These are phyloP conservation scores for Phlebiopsis flavidoalba DNA, from an alignment of 768 basidiomycete genomes.

Conservation along the genomic window DNA sequence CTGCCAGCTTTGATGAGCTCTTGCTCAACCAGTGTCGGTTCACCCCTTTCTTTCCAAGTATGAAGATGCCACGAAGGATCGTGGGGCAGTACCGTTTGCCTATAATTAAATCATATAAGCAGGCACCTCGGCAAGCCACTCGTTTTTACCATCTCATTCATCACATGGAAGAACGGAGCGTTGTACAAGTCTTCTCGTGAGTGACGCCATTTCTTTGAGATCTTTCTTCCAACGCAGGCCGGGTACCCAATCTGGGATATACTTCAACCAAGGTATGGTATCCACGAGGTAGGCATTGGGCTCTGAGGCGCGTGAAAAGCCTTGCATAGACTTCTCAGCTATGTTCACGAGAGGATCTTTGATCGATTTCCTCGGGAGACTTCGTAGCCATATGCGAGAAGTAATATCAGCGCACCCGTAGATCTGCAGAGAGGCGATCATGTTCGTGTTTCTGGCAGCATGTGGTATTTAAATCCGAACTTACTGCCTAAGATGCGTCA, in stretches of 20 bases:
- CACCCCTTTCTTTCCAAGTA: constrained; percentile 3
- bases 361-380: neutral
- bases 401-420: constrained; percentile 7
- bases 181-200: constrained; percentile 29
- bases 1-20: constrained; percentile 53
- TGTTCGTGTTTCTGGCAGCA: neutral
- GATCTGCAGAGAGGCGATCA: neutral
- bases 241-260: constrained; percentile 34
- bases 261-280: constrained; percentile 20
- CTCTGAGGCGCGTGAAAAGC: constrained; percentile 29
- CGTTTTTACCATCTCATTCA: constrained; percentile 37
- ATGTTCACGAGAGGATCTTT: constrained; percentile 25
- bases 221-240: constrained; percentile 24
- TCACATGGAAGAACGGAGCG: constrained; percentile 46
- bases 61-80: constrained; percentile 8
- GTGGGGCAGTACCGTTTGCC: neutral
- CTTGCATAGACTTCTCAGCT: constrained; percentile 32
- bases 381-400: constrained; percentile 15
- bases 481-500: constrained; percentile 19
- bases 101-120: neutral
- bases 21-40: constrained; percentile 33
- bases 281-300: constrained; percentile 26
- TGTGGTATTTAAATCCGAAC: neutral
- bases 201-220: constrained; percentile 22
- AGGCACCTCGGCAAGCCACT: neutral